Evolutionary conservation across 495 filamentous ascomycete species (phyloP).

Genomic region (Penicillium turbatum): DNA sequence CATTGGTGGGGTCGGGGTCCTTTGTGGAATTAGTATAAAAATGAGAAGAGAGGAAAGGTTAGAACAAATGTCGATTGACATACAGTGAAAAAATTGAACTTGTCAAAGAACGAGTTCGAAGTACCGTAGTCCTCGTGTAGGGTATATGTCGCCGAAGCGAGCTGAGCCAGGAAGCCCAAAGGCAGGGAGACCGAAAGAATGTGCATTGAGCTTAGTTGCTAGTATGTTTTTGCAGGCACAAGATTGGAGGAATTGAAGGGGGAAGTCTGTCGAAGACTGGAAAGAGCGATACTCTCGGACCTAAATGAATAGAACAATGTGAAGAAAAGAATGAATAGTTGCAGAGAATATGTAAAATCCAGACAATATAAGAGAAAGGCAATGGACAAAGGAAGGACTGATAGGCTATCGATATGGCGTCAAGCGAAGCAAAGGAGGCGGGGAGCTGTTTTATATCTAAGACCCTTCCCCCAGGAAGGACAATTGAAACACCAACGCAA

Average conservation of each 20-base stretch:
- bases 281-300: too few species aligned
- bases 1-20: constrained; percentile 60
- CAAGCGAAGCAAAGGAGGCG: background rate
- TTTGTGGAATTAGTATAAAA: constrained; percentile 11
- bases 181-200: constrained; percentile 38
- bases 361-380: background rate
- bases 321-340: constrained; percentile 5
- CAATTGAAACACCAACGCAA: too few species aligned
- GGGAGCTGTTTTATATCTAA: constrained; percentile 1
- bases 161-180: constrained; percentile 37
- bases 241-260: constrained; percentile 8
- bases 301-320: background rate
- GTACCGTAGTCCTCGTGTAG: constrained; percentile 44
- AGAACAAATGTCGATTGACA: constrained; percentile 1
- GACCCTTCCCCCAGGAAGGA: background rate
- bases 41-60: constrained; percentile 31
- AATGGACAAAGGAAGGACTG: background rate
- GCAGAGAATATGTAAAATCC: background rate
- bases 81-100: constrained; percentile 49
- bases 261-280: constrained; percentile 21
- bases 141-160: constrained; percentile 45
- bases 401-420: background rate
- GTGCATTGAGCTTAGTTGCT: constrained; percentile 33
- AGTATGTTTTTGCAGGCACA: background rate
- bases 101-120: constrained; percentile 49